A percentile compares a stretch with the other conserved stretches of the same genome.
Evolutionary conservation across 2,329 filamentous ascomycete genomes (phyloP).

Genomic region (Fusarium praegraminearum): DNA sequence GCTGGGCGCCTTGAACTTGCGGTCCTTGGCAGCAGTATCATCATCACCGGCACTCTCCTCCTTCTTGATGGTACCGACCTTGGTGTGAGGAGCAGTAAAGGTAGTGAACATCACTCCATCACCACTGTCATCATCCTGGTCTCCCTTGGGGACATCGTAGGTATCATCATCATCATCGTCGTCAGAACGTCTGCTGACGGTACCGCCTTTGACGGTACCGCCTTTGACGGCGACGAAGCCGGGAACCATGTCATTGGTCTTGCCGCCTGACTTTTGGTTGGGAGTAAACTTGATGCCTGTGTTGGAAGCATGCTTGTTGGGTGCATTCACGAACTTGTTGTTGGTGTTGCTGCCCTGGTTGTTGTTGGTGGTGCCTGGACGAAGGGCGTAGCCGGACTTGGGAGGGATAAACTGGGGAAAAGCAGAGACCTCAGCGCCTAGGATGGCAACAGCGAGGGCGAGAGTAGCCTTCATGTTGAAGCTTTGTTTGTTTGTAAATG

Average conservation of each 20-base stretch:
- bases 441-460: constrained; percentile 15
- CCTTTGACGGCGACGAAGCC: constrained; percentile 9
- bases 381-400: constrained; percentile 20
- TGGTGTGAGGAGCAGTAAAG: neutral
- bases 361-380: neutral
- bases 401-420: constrained; percentile 6
- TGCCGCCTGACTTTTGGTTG: neutral
- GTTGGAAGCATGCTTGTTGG: constrained; percentile 2
- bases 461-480: constrained; percentile 14
- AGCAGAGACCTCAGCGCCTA: constrained; percentile 13
- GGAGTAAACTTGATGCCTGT: constrained; percentile 11
- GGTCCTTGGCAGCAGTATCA: neutral
- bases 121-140: neutral
- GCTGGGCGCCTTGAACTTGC: constrained; percentile 6
- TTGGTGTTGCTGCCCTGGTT: neutral
- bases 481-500: neutral
- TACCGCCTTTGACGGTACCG: neutral
- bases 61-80: constrained; percentile 6
- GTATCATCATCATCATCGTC: neutral
- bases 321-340: neutral
- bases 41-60: neutral
- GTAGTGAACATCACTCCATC: neutral
- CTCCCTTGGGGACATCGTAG: neutral
- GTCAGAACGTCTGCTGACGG: neutral
- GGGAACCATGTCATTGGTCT: neutral